Conservation (phyloP, 352 stramenopile species). For the Aphanomyces invadans region DNA sequence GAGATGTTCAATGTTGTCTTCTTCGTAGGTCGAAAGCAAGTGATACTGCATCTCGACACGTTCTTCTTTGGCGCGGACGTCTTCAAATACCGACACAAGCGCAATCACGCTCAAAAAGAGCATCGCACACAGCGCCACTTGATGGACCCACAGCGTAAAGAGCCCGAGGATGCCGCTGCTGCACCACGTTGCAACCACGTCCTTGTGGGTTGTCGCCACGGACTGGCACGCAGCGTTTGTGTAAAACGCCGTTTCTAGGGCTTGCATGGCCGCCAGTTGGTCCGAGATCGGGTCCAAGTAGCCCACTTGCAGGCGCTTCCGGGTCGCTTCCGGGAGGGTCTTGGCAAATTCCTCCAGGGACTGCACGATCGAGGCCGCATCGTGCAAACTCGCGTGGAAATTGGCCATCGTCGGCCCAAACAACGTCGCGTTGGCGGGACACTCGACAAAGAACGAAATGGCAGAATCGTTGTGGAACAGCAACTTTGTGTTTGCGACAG, state of each 20-base stretch:
- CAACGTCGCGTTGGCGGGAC: constrained; percentile 39
- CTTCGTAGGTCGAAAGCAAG: constrained; percentile 67
- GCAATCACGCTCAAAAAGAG: constrained; percentile 65
- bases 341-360: constrained; percentile 34
- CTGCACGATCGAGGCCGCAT: constrained; percentile 10
- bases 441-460: constrained; percentile 59
- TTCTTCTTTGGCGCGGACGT: constrained; percentile 66
- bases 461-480: constrained; percentile 45
- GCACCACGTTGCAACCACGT: constrained; percentile 54
- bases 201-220: constrained; percentile 37
- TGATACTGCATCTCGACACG: constrained; percentile 63
- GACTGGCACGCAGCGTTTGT: constrained; percentile 42
- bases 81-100: constrained; percentile 71
- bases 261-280: constrained; percentile 35
- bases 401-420: neutral
- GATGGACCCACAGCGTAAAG: constrained; percentile 80
- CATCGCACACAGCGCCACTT: constrained; percentile 69
- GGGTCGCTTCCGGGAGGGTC: constrained; percentile 38
- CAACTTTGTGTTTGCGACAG: constrained; percentile 49
- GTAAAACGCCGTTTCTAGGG: constrained; percentile 33
- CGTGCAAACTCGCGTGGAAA: neutral
- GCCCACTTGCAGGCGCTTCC: constrained; percentile 55
- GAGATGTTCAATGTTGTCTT: constrained; percentile 70
- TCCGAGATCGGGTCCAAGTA: constrained; percentile 63
- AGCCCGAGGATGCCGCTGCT: constrained; percentile 77